phyloP scores from a whole-genome alignment of 768 basidiomycete species.

The Termitomyces eurrhizus region DNA sequence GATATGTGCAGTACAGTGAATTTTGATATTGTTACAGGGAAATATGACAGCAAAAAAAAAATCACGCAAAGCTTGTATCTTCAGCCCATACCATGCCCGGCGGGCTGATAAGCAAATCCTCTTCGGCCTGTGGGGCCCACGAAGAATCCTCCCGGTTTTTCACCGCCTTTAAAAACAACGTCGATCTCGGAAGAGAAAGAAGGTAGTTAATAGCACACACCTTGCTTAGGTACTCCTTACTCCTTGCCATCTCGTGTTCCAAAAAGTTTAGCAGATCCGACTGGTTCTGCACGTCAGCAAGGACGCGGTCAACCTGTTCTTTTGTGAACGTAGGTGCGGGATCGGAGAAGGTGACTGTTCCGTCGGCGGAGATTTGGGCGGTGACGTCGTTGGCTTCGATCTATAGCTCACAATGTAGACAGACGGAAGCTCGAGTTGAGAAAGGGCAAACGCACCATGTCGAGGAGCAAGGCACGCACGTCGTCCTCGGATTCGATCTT shows the following conservation, averaged over 20 bases:
- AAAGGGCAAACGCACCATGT: constrained; percentile 56
- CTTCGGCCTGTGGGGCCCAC: constrained; percentile 17
- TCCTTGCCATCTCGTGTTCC: constrained; percentile 55
- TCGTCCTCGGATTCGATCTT: constrained; percentile 49
- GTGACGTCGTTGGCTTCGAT: constrained; percentile 69
- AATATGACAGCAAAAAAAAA: background rate
- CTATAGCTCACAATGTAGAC: constrained; percentile 28
- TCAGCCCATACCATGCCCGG: constrained; percentile 10
- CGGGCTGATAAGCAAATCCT: constrained; percentile 16
- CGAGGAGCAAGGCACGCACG: constrained; percentile 56
- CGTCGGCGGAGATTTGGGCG: constrained; percentile 62
- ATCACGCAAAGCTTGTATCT: constrained; percentile 6
- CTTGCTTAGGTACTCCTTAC: constrained; percentile 73
- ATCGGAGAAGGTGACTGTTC: constrained; percentile 73
- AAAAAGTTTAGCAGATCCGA: constrained; percentile 40
- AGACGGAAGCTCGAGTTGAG: background rate
- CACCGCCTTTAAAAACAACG: constrained; percentile 13
- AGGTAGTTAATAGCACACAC: constrained; percentile 28
- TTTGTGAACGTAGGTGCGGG: constrained; percentile 55
- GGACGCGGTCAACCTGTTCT: constrained; percentile 55
- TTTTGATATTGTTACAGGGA: background rate
- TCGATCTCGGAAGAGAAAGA: background rate
- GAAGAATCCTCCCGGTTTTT: constrained; percentile 19
- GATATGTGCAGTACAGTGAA: background rate
- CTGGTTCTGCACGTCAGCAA: constrained; percentile 55